phyloP scores from a whole-genome alignment of 371 early-diverging fungal species.

The Choanephora cucurbitarum region DNA sequence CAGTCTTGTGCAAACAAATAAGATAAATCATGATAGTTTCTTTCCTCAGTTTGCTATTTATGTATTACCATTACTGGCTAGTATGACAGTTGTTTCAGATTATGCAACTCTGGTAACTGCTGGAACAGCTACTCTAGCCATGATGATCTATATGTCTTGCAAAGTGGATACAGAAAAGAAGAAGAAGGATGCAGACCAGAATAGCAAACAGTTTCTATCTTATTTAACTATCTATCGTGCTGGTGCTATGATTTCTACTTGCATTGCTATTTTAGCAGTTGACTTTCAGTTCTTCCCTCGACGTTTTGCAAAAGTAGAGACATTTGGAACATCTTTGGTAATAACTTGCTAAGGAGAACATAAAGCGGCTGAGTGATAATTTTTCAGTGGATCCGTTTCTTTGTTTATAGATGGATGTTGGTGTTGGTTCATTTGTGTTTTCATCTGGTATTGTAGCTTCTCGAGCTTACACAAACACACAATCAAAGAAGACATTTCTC shows the following conservation, averaged over 20 bases:
- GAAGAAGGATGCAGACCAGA: conserved; percentile 3
- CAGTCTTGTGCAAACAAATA: conserved; percentile 17
- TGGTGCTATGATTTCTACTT: conserved; percentile 79
- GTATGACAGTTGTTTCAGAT: conserved; percentile 38
- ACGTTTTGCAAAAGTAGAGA: conserved; percentile 90
- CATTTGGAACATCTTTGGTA: conserved; percentile 89
- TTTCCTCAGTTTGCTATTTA: conserved; percentile 34
- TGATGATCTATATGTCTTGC: neutral
- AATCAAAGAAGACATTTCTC: conserved; percentile 8
- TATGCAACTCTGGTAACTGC: conserved; percentile 31
- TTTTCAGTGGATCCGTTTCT: too few relatives aligned
- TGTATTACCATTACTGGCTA: conserved; percentile 29
- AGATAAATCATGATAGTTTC: conserved; percentile 18
- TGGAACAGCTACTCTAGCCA: conserved; percentile 13
- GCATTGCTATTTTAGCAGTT: conserved; percentile 88
- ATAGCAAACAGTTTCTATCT: conserved; percentile 22
- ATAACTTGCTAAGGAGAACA: conserved; percentile 6
- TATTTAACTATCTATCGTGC: conserved; percentile 76
- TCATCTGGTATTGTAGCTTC: conserved; percentile 79
- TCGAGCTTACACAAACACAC: conserved; percentile 40
- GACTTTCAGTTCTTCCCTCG: conserved; percentile 95
- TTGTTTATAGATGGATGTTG: conserved; percentile 79
- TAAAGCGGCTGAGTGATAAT: neutral
- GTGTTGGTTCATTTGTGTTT: conserved; percentile 84
- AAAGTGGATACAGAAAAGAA: conserved; percentile 10